These are phyloP conservation scores for Juglanconis sp. DNA, from an alignment of 2,329 filamentous ascomycete species.

Conservation along the genomic window DNA sequence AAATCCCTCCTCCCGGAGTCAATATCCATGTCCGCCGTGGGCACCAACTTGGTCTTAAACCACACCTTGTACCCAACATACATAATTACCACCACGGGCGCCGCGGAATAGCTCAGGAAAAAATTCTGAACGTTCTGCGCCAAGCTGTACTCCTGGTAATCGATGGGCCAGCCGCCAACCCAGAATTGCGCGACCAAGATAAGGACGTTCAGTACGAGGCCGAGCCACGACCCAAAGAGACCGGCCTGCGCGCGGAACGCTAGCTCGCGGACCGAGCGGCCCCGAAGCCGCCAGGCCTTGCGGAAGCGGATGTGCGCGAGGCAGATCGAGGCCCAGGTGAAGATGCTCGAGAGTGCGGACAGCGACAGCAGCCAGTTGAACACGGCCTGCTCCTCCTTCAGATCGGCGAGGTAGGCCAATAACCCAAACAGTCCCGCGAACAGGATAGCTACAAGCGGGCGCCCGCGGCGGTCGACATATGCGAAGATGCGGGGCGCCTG, in stretches of 20 bases:
- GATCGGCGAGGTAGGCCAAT: conserved; percentile 72
- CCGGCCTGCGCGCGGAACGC: conserved; percentile 81
- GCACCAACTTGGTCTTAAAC: conserved; percentile 66
- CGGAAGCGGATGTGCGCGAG: conserved; percentile 92
- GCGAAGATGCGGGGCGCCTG: conserved; percentile 75
- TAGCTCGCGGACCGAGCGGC: conserved; percentile 70
- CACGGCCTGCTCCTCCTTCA: conserved; percentile 55
- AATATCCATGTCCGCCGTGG: conserved; percentile 75
- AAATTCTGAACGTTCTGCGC: conserved; percentile 58
- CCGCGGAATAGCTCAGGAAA: conserved; percentile 70
- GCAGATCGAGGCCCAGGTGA: conserved; percentile 83
- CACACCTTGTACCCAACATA: conserved; percentile 75
- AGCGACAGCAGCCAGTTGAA: conserved; percentile 79
- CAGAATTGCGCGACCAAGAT: conserved; percentile 85
- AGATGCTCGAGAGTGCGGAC: conserved; percentile 69
- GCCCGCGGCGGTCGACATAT: conserved; percentile 80
- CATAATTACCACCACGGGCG: conserved; percentile 64
- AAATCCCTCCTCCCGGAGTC: conserved; percentile 82
- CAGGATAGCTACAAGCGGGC: conserved; percentile 71
- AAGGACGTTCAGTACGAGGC: conserved; percentile 70
- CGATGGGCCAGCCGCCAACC: conserved; percentile 76
- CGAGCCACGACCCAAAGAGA: conserved; percentile 74
- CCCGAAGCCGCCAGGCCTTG: conserved; percentile 67
- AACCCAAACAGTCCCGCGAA: conserved; percentile 67
- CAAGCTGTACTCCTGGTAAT: conserved; percentile 39